Evolutionary conservation across 257 asterid species (phyloP), one percentile per base, ranked within the genome.

Genomic region (Solanum chilense): DNA sequence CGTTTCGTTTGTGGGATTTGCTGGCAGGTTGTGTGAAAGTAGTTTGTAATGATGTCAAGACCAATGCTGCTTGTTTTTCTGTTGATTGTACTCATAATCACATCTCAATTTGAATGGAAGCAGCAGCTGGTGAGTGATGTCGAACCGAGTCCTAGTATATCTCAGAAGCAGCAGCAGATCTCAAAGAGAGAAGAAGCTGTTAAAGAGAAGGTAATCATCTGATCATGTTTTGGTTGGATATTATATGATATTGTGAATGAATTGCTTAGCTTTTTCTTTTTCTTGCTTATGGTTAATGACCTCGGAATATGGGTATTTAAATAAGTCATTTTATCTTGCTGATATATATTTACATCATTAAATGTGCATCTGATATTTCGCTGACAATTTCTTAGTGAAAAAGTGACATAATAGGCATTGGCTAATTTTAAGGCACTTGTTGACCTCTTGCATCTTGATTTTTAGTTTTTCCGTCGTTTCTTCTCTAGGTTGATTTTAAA

Each of bases 91-190:
- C 89, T 96, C 90, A 90, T 96, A 62, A 91, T 96, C n/a, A 94
- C 95, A 23, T 93, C 97, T 42, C 98, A 96, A 83, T 93, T 96
- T 82, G 98, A 96, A 91, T 96, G 99, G 98, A 95, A 92, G 85
- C 98, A 93, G 86, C 98, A 93, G 74, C 87, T 94, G 18, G 92
- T 88, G 76, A 90, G 91, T 35, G 97, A 96, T 84, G 87, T 92
- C 85, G 96, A 95, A 75, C 70, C 94, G 12, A 93, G 85, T 88
- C 90, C 94, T 21, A 90, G 90, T 76, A 89, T 92, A 47, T 92
- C 98, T 64, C 94, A 90, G 88, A 95, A 95, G 91, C 98, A 90
- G 89, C 94, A 76, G 5, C 93, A 91, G 73, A 90, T 92, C 83
- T 92, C 94, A 2, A 92, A 94, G 87, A 92, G 95, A 82, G 96